Conservation (phyloP, 129 eudicot species). For the Mikania micrantha region DNA sequence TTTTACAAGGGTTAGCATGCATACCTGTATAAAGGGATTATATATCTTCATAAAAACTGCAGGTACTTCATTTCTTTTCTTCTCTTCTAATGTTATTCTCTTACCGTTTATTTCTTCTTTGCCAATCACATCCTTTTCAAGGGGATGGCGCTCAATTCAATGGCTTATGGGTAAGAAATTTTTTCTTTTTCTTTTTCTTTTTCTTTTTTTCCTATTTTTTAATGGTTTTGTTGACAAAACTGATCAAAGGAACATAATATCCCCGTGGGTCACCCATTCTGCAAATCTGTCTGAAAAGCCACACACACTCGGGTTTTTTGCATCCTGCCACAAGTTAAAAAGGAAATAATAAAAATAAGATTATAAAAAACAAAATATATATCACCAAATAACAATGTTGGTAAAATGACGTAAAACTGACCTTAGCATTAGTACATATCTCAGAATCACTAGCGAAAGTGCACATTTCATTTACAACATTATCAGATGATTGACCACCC, state of each 20-base stretch:
- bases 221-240: slow-evolving; percentile 13
- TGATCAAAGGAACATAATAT: slow-evolving; percentile 51
- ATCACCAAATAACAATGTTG: neutral
- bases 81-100: slow-evolving; percentile 21
- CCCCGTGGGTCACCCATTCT: slow-evolving; percentile 63
- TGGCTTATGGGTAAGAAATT: slow-evolving; percentile 4
- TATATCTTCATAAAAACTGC: slow-evolving; percentile 10
- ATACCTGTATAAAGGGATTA: slow-evolving; percentile 2
- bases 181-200: neutral
- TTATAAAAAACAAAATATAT: neutral
- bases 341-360: neutral
- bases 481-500: slow-evolving; percentile 49
- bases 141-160: slow-evolving; percentile 38
- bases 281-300: slow-evolving; percentile 54
- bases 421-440: slow-evolving; percentile 44
- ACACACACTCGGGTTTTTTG: slow-evolving; percentile 2
- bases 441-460: slow-evolving; percentile 43
- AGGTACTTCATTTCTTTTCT: slow-evolving; percentile 2
- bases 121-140: slow-evolving; percentile 60
- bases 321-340: slow-evolving; percentile 15
- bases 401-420: slow-evolving; percentile 16
- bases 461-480: slow-evolving; percentile 41
- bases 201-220: neutral
- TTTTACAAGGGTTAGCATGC: slow-evolving; percentile 25
- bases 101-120: slow-evolving; percentile 33